phyloP scores from a whole-genome alignment of 2,329 filamentous ascomycete species.

The Neonectria punicea region DNA sequence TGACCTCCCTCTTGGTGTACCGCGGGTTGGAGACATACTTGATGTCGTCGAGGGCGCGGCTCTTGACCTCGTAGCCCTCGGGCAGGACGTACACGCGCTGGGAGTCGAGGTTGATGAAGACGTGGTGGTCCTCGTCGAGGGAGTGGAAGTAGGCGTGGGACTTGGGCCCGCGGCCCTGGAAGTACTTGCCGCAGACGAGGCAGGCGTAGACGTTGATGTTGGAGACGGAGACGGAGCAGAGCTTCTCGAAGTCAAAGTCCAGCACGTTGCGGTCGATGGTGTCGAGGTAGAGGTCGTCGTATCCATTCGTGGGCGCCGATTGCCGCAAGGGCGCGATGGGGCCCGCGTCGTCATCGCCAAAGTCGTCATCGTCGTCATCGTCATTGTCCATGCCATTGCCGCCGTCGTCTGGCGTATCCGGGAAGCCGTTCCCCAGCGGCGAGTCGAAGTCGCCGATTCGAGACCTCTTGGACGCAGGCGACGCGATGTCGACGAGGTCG shows the following conservation, averaged over 20 bases:
- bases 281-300: constrained; percentile 96
- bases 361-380: constrained; percentile 49
- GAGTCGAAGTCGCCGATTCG: constrained; percentile 60
- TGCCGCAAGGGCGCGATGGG: constrained; percentile 59
- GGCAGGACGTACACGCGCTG: constrained; percentile 92
- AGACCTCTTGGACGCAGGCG: constrained; percentile 69
- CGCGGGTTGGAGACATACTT: constrained; percentile 96
- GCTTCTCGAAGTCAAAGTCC: constrained; percentile 99
- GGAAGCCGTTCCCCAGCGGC: constrained; percentile 49
- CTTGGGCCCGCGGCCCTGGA: constrained; percentile 90
- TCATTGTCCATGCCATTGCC: constrained; percentile 37
- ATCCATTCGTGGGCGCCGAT: constrained; percentile 83
- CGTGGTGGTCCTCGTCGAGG: constrained; percentile 93
- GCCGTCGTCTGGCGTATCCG: constrained; percentile 39
- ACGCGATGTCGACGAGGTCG: constrained; percentile 63
- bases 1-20: constrained; percentile 83
- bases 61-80: constrained; percentile 96
- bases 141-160: constrained; percentile 98
- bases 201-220: constrained; percentile 99
- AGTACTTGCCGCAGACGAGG: constrained; percentile 97
- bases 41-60: constrained; percentile 95
- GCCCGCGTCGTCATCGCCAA: constrained; percentile 55
- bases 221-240: constrained; percentile 93
- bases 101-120: constrained; percentile 97
- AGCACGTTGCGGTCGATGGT: constrained; percentile 93